These are phyloP conservation scores for Dryas integrifolia DNA, from an alignment of 331 rosid genomes.

Conservation along the genomic window DNA sequence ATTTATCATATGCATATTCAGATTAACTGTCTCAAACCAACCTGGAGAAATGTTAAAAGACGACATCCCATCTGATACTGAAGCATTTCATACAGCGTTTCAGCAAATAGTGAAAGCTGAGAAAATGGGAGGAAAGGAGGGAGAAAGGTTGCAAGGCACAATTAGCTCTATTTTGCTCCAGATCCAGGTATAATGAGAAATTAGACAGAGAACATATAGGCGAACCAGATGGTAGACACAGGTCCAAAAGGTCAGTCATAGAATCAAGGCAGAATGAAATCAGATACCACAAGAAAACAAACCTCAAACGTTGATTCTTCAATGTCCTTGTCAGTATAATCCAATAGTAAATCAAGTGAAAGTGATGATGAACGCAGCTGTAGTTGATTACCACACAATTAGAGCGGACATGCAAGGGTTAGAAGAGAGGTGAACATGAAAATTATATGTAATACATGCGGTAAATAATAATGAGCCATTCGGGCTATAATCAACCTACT, in stretches of 20 bases:
- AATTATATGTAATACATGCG: neutral
- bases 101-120: constrained; percentile 93
- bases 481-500: constrained; percentile 45
- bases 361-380: constrained; percentile 77
- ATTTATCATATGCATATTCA: constrained; percentile 13
- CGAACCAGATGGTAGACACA: neutral
- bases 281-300: constrained; percentile 20
- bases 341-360: constrained; percentile 80
- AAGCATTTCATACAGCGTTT: constrained; percentile 89
- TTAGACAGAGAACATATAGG: constrained; percentile 1
- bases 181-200: neutral
- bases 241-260: neutral
- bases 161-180: constrained; percentile 1
- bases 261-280: neutral
- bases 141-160: neutral
- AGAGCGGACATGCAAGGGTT: neutral
- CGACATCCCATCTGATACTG: constrained; percentile 92
- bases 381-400: constrained; percentile 25
- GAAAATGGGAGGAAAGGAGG: constrained; percentile 20
- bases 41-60: constrained; percentile 86
- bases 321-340: constrained; percentile 83
- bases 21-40: constrained; percentile 28
- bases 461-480: neutral
- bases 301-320: constrained; percentile 98
- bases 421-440: neutral